Evolutionary conservation across 352 stramenopile genomes (phyloP), one percentile per base, ranked within the genome.

Genomic region (Globisporangium nunn): DNA sequence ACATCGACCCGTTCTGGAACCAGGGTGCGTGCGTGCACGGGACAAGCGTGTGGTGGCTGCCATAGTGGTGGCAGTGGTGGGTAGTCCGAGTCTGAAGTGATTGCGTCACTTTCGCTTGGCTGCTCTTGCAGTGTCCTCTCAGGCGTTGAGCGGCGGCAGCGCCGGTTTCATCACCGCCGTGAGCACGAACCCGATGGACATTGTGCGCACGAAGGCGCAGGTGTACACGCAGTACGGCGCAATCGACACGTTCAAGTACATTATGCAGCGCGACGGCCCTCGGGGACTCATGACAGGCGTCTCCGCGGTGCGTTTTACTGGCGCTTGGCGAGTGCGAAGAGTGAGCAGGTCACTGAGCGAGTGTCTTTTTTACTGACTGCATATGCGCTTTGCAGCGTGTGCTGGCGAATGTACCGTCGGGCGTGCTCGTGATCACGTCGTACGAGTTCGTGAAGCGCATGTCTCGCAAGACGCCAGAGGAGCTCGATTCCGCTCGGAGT

Each of bases 381-480:
- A 23, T 23, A 3, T 51, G 6, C 46, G 4, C 3, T 46, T 10
- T 61, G 47, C 50, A 95, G 85, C 82, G 85, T 7, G 63, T 96
- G 46, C 67, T 93, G 44, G 74, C 83, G 3, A 92, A 91, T 71
- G 85, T 80, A 1, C 87, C 87, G 39, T 94, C 84, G 1, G 87
- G 87, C 23, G 72, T 94, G 48, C 71, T 96, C 35, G 75, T 96
- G 63, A 81, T 96, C 52, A 85, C 87, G 14, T 91, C 87, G 28
- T 96, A 96, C 68, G 87, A 96, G 68, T 89, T 95, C 50, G 81
- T 96, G 52, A 96, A 96, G 75, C 83, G 86, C 56, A 76, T 90
- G 65, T 90, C 81, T 28, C 73, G 76, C 53, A 91, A 84, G 60
- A 68, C 73, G 15, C 68, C 72, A 5, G 49, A 67, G 10, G 70